A percentile compares a stretch with the other conserved stretches of the same genome.
Conservation (phyloP, 371 early-diverging fungal genomes). For the Dichotomocladium elegans region DNA sequence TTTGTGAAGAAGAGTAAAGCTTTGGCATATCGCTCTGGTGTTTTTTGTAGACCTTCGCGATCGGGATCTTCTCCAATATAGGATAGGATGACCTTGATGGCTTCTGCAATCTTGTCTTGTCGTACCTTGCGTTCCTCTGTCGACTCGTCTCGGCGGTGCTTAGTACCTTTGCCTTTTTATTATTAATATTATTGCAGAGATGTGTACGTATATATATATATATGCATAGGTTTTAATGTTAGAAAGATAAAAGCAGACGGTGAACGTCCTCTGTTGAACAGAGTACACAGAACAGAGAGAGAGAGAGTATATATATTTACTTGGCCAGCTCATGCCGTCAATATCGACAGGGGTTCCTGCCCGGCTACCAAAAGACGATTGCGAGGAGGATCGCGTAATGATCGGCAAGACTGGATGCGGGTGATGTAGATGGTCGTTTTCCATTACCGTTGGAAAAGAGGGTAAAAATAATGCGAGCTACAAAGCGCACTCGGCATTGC, state of each 20-base stretch:
- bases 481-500: too few species aligned
- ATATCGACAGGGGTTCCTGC: constrained; percentile 34
- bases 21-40: constrained; percentile 96
- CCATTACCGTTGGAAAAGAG: neutral
- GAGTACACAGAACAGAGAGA: too few species aligned
- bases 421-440: neutral
- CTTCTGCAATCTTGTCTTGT: constrained; percentile 73
- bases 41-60: constrained; percentile 93
- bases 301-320: too few species aligned
- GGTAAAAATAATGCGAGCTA: too few species aligned
- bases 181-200: too few species aligned
- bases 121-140: constrained; percentile 65
- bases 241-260: neutral
- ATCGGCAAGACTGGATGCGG: neutral
- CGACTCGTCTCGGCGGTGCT: constrained; percentile 74
- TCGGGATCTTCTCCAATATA: constrained; percentile 95
- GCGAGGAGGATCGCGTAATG: constrained; percentile 1
- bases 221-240: neutral
- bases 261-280: too few species aligned
- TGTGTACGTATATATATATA: neutral
- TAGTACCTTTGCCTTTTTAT: constrained; percentile 65
- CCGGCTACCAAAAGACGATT: constrained; percentile 14
- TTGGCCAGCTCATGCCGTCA: constrained; percentile 52
- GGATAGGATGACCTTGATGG: constrained; percentile 85
- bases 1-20: constrained; percentile 96